Evolutionary conservation across 768 basidiomycete species (phyloP).

Genomic region (Tylopilus intermedius): DNA sequence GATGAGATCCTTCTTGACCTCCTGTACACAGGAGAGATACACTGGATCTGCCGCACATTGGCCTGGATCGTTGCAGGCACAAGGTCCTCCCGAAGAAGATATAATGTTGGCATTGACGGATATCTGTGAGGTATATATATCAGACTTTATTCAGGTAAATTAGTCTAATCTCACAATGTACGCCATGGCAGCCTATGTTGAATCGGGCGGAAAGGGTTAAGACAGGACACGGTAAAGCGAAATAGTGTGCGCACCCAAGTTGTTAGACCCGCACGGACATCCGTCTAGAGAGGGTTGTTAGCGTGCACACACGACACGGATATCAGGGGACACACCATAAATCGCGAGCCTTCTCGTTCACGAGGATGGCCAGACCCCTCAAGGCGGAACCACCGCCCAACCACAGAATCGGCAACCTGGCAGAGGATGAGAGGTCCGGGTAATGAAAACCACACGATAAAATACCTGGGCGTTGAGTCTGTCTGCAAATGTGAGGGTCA

Average conservation of each 20-base stretch:
- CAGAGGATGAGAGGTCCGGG: neutral
- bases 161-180: slow-evolving; percentile 56
- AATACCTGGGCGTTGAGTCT: slow-evolving; percentile 39
- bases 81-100: slow-evolving; percentile 73
- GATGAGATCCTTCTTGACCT: slow-evolving; percentile 71
- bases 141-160: neutral
- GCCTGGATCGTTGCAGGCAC: slow-evolving; percentile 62
- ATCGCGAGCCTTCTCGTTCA: slow-evolving; percentile 60
- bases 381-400: slow-evolving; percentile 67
- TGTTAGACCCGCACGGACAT: slow-evolving; percentile 73
- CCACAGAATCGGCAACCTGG: slow-evolving; percentile 37
- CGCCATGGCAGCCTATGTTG: slow-evolving; percentile 66
- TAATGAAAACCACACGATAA: neutral
- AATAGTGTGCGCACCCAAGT: slow-evolving; percentile 60
- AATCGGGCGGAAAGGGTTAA: neutral
- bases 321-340: slow-evolving; percentile 38
- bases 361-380: slow-evolving; percentile 65
- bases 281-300: slow-evolving; percentile 45
- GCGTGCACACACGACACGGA: neutral
- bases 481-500: slow-evolving; percentile 38
- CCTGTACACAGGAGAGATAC: slow-evolving; percentile 55
- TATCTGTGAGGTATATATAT: slow-evolving; percentile 41
- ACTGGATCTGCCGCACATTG: slow-evolving; percentile 44
- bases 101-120: slow-evolving; percentile 83
- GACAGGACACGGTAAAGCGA: neutral